Base-by-base conservation (phyloP, 2,329 filamentous ascomycete genomes). In the Penicillium concentricum region DNA sequence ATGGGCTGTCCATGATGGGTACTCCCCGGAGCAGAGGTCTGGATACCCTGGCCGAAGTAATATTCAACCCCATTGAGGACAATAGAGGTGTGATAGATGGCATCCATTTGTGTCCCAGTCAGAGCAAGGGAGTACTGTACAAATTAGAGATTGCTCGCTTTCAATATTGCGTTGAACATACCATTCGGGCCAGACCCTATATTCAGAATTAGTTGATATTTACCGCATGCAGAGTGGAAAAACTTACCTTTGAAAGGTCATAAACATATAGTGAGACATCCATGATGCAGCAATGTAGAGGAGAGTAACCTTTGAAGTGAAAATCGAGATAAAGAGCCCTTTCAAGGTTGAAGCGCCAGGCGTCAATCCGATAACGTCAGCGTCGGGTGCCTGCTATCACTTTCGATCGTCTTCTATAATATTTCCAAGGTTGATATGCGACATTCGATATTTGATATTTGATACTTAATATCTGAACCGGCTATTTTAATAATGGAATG, bases 71-170 rank as follows among this genome's bases (percentile, higher is more conserved):
- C 87, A 51, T 87, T 84, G 38, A 97, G 81, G 41, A 96, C 88
- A 52, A 99, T 87, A 0, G 92, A 91, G 0, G 94, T 97, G 73
- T 99, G 94, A 66, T 97, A 97, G 51, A 99, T 86, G 52, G 94
- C 94, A 73, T 97, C 93, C 48, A 97, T 90, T 51, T 88, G 85
- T 1, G 81, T 83, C 2, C 87, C 87, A 5, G 88, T 82, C 44
- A 89, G 78, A 46, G 82, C 76, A 48, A 71, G 72, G 13, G 83
- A 86, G 71, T 86, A 83, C 76, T 84, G 63, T 37, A 13, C 6
- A 30, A 16, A 55, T 67, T 57, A 70, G 63, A 18, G 24, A 34
- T 20, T 39, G 38, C 8, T 44, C 45, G 48, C 22, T 35, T 56
- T 45, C 18, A 12, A 16, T 20, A 18, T 26, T 7, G 24, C 42